Evolutionary conservation across 225 moss, liverwort and hornwort genomes (phyloP).

Genomic region (Bryum argenteum): DNA sequence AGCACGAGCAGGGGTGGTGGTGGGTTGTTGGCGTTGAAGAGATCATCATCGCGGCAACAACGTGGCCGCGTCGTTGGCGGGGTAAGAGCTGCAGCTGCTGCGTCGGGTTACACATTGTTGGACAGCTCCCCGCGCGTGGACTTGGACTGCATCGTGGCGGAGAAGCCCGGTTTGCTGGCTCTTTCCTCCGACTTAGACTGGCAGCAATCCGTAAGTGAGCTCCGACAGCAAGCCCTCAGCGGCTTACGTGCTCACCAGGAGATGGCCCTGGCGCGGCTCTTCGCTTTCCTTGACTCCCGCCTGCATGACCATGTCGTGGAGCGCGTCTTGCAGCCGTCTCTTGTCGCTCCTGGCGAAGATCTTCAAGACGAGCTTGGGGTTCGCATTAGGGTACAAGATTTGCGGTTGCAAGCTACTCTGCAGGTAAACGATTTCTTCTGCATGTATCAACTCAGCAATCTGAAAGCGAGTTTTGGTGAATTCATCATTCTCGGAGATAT

Average conservation of each 20-base stretch:
- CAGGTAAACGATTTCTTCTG: slow-evolving; percentile 44
- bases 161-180: slow-evolving; percentile 62
- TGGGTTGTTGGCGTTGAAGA: slow-evolving; percentile 29
- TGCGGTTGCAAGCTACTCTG: slow-evolving; percentile 73
- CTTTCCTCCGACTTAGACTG: slow-evolving; percentile 83
- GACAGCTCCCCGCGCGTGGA: slow-evolving; percentile 39
- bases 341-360: slow-evolving; percentile 13
- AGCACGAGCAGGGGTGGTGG: slow-evolving; percentile 29
- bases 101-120: slow-evolving; percentile 6
- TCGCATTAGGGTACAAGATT: slow-evolving; percentile 50
- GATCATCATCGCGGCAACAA: neutral
- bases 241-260: slow-evolving; percentile 44
- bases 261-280: slow-evolving; percentile 46
- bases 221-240: slow-evolving; percentile 69
- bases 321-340: slow-evolving; percentile 45
- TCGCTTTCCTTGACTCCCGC: slow-evolving; percentile 47
- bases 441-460: too few species aligned
- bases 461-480: too few species aligned
- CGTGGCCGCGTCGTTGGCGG: too few species aligned
- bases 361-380: slow-evolving; percentile 33
- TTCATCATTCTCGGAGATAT: neutral
- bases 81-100: neutral
- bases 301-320: slow-evolving; percentile 59
- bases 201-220: slow-evolving; percentile 58
- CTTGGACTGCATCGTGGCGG: slow-evolving; percentile 57